Base-by-base conservation (phyloP, 2,329 filamentous ascomycete genomes). In the Colletotrichum incanum region DNA sequence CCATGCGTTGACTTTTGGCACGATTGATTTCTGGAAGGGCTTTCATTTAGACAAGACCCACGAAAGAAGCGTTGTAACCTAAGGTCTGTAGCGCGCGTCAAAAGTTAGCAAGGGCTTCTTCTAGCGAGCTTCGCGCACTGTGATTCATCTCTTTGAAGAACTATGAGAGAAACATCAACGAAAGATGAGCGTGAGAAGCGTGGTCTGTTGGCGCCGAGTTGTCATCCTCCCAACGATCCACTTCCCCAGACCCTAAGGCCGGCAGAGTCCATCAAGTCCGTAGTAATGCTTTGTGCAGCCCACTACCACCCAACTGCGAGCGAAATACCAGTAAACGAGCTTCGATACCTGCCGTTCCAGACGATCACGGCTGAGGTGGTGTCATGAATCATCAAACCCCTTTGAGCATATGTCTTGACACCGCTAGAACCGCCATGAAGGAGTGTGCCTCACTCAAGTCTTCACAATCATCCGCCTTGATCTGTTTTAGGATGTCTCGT, bases 351-450 rank as follows among this genome's bases (percentile, higher is more conserved):
- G 23, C 59, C n/a, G 28, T 63, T 28, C 26, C 28, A 9, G 47
- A 28, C 37, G 28, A 47, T 47, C 37, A 12, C 11, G 7, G 20
- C 37, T 14, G 9, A 55, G 12, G 18, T 50, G 52, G 39, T 45
- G 37, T 52, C 60, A 65, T 65, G 61, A 41, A 52, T 63, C 61
- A 59, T 58, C 43, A 14, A 14, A 62, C n/a, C 26, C 23, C 34
- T 47, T 50, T 7, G n/a, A 23, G 18, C 20, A 16, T 31, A 54
- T 43, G 50, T 31, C 16, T 54, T 20, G 8, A n/a, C 8, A 11
- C 39, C 23, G 26, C 62, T 23, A 23, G 18, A 56, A 37, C 11
- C 5, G 20, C 14, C n/a, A 18, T 2, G 61, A 18, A 11, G 41
- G 34, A 1, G 54, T 8, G 41, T 28, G 7, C 47, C n/a, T 37